A percentile compares a stretch with the other conserved stretches of the same genome.
Evolutionary conservation across 352 stramenopile genomes (phyloP).

Genomic region (Globisporangium canariense): DNA sequence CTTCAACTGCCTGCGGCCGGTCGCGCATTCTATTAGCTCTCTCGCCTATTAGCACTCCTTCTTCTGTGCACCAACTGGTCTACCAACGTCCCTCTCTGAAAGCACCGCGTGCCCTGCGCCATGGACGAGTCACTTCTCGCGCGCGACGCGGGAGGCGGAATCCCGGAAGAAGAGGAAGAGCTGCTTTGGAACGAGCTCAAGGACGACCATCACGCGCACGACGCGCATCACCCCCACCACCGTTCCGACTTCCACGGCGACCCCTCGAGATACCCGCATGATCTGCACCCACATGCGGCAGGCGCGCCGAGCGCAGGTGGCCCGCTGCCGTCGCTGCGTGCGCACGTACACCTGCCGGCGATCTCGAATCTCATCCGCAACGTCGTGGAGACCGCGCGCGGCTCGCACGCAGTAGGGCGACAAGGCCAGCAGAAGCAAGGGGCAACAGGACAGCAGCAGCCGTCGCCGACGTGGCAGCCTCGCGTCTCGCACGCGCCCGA

Average conservation of each 20-base stretch:
- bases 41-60: too few species aligned
- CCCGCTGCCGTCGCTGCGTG: constrained; percentile 56
- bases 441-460: constrained; percentile 3
- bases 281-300: neutral
- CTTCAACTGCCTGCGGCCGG: constrained; percentile 1
- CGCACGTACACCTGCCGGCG: constrained; percentile 69
- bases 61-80: neutral
- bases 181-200: constrained; percentile 80
- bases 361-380: constrained; percentile 78
- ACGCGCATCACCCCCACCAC: constrained; percentile 8
- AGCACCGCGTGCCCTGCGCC: neutral
- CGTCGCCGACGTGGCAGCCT: constrained; percentile 2
- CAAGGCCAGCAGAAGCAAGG: constrained; percentile 10
- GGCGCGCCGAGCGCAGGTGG: neutral
- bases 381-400: constrained; percentile 53
- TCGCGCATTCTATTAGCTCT: neutral
- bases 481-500: constrained; percentile 57
- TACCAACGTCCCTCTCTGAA: neutral
- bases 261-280: neutral
- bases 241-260: constrained; percentile 3
- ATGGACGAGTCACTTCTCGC: constrained; percentile 75
- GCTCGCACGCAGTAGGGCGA: constrained; percentile 24
- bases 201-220: constrained; percentile 26
- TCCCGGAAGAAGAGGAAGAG: constrained; percentile 61
- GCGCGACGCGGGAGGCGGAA: constrained; percentile 16